Evolutionary conservation across 1,139 yeast genomes (phyloP).

Genomic region (Blastobotrys aristatus): DNA sequence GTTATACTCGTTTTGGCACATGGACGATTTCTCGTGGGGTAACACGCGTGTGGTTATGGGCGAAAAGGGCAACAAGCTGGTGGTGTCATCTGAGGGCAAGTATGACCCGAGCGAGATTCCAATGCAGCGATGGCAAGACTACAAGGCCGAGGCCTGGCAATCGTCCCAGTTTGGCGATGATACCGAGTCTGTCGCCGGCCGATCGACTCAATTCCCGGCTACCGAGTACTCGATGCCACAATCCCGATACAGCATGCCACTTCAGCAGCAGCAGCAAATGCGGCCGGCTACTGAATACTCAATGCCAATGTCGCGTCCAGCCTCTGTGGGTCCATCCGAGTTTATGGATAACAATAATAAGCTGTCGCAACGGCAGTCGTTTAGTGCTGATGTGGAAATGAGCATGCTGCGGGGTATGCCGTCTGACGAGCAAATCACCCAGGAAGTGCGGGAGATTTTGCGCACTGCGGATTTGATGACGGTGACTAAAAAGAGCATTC

Average conservation of each 20-base stretch:
- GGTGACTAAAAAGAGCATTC: conserved; percentile 37
- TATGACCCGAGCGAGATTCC: conserved; percentile 41
- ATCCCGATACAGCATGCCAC: conserved; percentile 18
- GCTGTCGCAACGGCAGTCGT: conserved; percentile 11
- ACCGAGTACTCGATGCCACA: conserved; percentile 9
- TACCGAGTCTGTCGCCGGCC: conserved; percentile 17
- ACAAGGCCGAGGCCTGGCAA: conserved; percentile 36
- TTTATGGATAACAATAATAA: conserved; percentile 1
- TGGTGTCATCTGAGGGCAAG: conserved; percentile 37
- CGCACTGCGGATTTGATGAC: conserved; percentile 38
- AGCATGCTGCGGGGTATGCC: conserved; percentile 29
- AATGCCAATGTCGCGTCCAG: conserved; percentile 10
- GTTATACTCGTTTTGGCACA: conserved; percentile 41
- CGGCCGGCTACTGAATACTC: conserved; percentile 9
- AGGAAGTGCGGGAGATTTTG: conserved; percentile 36
- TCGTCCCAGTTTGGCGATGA: conserved; percentile 16
- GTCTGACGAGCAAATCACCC: conserved; percentile 36
- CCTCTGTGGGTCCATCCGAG: conserved; percentile 12
- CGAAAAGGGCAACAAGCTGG: conserved; percentile 37
- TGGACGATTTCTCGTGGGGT: conserved; percentile 46
- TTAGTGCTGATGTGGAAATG: conserved; percentile 25
- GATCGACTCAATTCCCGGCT: conserved; percentile 10
- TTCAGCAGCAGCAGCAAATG: background rate
- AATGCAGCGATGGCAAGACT: conserved; percentile 38
- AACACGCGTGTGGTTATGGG: conserved; percentile 41